Conservation (phyloP, 176 grass and related monocot genomes). For the Zoysia pacifica region DNA sequence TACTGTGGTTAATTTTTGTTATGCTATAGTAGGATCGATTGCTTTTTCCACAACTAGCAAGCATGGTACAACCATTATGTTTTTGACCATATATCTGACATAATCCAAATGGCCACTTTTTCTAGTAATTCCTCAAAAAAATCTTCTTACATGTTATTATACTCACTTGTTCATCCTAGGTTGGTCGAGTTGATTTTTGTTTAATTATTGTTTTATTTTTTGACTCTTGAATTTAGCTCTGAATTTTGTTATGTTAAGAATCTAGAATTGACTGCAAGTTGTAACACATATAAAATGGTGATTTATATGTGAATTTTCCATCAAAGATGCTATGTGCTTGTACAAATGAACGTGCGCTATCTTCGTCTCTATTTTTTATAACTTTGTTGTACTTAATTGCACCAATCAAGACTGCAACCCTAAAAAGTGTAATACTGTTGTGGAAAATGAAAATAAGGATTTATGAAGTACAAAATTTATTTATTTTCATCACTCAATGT, state of each 20-base stretch:
- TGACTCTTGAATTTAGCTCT: background rate
- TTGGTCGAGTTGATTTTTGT: background rate
- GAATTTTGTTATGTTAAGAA: background rate
- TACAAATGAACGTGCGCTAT: background rate
- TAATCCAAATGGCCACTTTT: background rate
- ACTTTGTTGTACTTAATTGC: background rate
- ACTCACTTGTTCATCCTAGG: background rate
- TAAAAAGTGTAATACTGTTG: background rate
- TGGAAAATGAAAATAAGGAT: background rate
- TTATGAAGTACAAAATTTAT: background rate
- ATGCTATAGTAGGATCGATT: background rate
- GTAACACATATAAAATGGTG: background rate
- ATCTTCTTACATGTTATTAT: background rate
- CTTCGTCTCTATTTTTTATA: background rate
- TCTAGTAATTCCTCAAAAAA: background rate
- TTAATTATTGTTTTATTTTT: background rate
- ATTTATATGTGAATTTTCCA: background rate
- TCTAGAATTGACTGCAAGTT: background rate
- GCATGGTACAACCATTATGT: background rate
- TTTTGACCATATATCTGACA: background rate
- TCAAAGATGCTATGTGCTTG: background rate
- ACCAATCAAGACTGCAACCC: background rate
- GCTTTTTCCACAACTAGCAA: background rate
- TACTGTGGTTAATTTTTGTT: conserved; percentile 36
- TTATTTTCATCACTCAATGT: background rate